Base-by-base conservation (phyloP, 345 rosid species). In the Turritis glabra region DNA sequence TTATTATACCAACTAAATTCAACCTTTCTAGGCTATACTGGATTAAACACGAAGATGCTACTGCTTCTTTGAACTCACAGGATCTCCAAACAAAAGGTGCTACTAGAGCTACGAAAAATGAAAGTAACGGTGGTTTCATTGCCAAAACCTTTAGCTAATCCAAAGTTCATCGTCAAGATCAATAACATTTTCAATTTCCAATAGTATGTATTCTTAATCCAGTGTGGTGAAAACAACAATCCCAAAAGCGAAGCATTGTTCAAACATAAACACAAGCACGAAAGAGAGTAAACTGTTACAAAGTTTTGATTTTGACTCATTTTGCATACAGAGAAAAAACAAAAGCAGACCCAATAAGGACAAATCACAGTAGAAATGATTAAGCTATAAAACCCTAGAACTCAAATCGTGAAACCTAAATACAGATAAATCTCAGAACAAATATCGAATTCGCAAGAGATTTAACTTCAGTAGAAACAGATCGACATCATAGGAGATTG, bases 401-500 rank as follows among this genome's bases (percentile, higher is more conserved):
- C 53, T 19, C 17, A 65, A 46, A 15, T 41, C 55, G 33, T 7
- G 52, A 50, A 63, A 63, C 63, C 43, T 57, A 57, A 57, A 35
- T 35, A 8, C 38, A 35, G 3, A 35, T 10, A 35, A 35, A 56
- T 74, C 41, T 7, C 52, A 22, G 55, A 73, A 37, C 1, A 33
- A 17, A 46, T 37, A 65, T 22, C 38, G 46, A 22, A 32, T n/a
- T 43, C 47, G 7, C 11, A 29, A 29, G 1, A 30, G 25, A 30
- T 57, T 57, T 63, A n/a, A 43, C 23, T 62, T 26, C 3, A 18
- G n/a, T 25, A 26, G 9, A 47, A 75, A 59, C n/a, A 59, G 73
- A 67, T 27, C 60, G 61, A 46, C 13, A 29, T 5, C 2, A 29
- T 11, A 64, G 13, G 41, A 76, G 21, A 77, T 67, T 11, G 23